Percentiles rank a stretch among this genome's conserved stretches.
Conservation (phyloP, 2,329 filamentous ascomycete genomes). For the Macroventuria anomochaeta region DNA sequence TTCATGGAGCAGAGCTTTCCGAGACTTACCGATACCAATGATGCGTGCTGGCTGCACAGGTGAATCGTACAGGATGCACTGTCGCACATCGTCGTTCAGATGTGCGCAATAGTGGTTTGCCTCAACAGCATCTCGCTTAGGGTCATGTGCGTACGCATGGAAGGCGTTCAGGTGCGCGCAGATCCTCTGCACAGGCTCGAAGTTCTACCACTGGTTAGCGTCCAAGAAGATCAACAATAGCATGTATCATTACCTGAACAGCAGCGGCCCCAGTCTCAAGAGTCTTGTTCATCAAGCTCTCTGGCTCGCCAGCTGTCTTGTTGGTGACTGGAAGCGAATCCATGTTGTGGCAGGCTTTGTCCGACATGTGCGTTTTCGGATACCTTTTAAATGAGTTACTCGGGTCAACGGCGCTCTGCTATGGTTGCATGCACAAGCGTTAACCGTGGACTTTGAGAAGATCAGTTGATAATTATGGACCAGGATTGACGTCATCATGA, state of each 20-base stretch:
- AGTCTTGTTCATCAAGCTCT: conserved; percentile 62
- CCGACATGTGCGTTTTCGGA: not conserved
- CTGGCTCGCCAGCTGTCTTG: conserved; percentile 57
- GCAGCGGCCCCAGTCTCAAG: conserved; percentile 67
- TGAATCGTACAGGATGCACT: conserved; percentile 85
- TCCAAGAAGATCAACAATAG: not conserved
- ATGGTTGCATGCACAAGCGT: not conserved
- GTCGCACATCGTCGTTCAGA: conserved; percentile 76
- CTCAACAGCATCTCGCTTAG: conserved; percentile 69
- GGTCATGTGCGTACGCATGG: conserved; percentile 79
- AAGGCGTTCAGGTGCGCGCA: conserved; percentile 89
- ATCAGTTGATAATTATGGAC: conserved; percentile 1
- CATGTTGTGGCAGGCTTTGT: conserved; percentile 30
- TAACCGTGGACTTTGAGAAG: not conserved
- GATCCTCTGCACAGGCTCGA: conserved; percentile 74
- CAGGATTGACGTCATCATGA: conserved; percentile 22
- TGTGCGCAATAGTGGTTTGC: conserved; percentile 87
- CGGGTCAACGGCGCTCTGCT: not conserved
- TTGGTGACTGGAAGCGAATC: conserved; percentile 50
- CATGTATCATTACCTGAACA: conserved; percentile 57
- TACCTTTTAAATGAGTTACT: not conserved
- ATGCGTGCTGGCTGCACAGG: conserved; percentile 70
- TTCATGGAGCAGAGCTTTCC: not conserved
- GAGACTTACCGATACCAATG: conserved; percentile 66
- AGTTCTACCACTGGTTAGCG: conserved; percentile 56